phyloP scores from a whole-genome alignment of 2,329 filamentous ascomycete species.

The Emericellopsis cladophorae region DNA sequence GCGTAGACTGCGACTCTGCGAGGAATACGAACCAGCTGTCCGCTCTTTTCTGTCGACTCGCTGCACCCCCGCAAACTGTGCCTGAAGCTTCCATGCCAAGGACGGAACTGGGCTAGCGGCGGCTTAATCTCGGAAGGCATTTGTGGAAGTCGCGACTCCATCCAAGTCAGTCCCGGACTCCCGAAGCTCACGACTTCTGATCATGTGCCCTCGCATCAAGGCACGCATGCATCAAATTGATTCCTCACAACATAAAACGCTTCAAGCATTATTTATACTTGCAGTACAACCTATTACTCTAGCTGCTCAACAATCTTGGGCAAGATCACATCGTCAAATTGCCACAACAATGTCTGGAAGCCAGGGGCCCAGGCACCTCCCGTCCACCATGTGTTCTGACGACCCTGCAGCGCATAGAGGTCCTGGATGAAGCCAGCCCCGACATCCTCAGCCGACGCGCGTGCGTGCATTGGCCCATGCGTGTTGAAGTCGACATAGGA shows the following conservation, averaged over 20 bases:
- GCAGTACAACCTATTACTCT: background rate
- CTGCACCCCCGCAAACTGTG: background rate
- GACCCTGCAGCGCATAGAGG: conserved; percentile 27
- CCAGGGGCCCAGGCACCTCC: conserved; percentile 22
- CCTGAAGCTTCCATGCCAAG: conserved; percentile 2
- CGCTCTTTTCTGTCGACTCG: background rate
- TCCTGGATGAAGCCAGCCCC: conserved; percentile 24
- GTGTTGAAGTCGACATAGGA: conserved; percentile 18
- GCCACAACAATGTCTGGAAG: conserved; percentile 19
- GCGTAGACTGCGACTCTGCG: too few relatives aligned
- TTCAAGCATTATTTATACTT: too few relatives aligned
- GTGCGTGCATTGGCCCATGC: conserved; percentile 23
- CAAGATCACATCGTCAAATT: conserved; percentile 15
- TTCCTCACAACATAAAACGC: too few relatives aligned
- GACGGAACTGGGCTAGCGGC: background rate
- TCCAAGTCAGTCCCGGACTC: too few relatives aligned
- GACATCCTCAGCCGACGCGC: conserved; percentile 19
- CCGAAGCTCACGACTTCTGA: too few relatives aligned
- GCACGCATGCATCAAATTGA: too few relatives aligned
- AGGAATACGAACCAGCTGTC: too few relatives aligned
- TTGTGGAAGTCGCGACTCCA: too few relatives aligned
- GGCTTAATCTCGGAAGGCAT: background rate
- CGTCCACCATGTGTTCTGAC: conserved; percentile 29
- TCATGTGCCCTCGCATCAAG: too few relatives aligned
- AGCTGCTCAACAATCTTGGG: conserved; percentile 5